Evolutionary conservation across 805 yeast genomes (phyloP).

Genomic region (Monosporozyma unispora): DNA sequence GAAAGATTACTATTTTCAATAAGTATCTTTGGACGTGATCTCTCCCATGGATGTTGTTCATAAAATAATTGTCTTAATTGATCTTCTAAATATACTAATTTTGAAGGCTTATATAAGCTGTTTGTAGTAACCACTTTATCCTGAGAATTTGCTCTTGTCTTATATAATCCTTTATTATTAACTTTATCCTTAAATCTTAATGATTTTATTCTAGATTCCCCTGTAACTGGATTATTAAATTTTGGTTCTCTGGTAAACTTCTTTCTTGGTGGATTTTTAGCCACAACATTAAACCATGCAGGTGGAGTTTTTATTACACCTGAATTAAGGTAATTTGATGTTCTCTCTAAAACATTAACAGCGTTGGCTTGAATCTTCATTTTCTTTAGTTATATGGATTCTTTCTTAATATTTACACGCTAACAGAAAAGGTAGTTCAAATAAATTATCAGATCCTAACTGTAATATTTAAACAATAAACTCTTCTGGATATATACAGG

Average conservation of each 20-base stretch:
- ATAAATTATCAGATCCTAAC: too few relatives aligned
- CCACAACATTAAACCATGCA: slow-evolving; percentile 82
- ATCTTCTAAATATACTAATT: slow-evolving; percentile 46
- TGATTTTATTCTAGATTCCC: slow-evolving; percentile 7
- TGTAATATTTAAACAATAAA: too few relatives aligned
- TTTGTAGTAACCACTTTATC: slow-evolving; percentile 16
- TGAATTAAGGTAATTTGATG: slow-evolving; percentile 63
- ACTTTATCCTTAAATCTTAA: slow-evolving; percentile 10
- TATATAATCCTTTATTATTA: slow-evolving; percentile 22
- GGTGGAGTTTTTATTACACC: slow-evolving; percentile 70
- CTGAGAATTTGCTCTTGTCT: slow-evolving; percentile 25
- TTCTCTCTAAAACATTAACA: slow-evolving; percentile 65
- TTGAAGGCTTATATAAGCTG: slow-evolving; percentile 22
- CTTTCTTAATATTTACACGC: neutral
- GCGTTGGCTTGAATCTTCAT: slow-evolving; percentile 77
- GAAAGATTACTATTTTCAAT: slow-evolving; percentile 64
- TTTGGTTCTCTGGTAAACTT: slow-evolving; percentile 36
- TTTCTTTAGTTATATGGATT: neutral
- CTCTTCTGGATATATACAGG: neutral
- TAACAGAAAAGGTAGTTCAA: neutral
- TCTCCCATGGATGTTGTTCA: slow-evolving; percentile 96
- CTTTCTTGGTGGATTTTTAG: slow-evolving; percentile 69
- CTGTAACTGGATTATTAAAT: slow-evolving; percentile 17
- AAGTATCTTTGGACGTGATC: slow-evolving; percentile 78
- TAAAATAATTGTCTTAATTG: slow-evolving; percentile 73